Evolutionary conservation across 1,284 basidiomycete species (phyloP).

Genomic region (Fomitopsis betulina): DNA sequence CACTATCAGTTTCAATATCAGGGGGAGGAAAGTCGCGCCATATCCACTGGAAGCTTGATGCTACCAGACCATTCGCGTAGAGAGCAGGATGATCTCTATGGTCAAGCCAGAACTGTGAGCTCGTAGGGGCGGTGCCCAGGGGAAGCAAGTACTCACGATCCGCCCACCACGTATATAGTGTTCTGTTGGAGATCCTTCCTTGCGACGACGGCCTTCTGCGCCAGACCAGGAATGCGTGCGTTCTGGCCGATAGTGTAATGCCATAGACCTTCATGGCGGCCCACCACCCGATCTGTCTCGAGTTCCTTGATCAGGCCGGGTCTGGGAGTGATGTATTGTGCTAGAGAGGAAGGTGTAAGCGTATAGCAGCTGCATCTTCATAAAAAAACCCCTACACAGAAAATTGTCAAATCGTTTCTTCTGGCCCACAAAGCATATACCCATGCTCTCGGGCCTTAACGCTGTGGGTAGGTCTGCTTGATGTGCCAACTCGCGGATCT

Average conservation of each 20-base stretch:
- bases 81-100: conserved; percentile 70
- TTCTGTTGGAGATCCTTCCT: conserved; percentile 63
- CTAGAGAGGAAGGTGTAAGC: conserved; percentile 34
- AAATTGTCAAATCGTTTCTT: conserved; percentile 72
- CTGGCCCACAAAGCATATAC: conserved; percentile 95
- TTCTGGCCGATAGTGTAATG: conserved; percentile 86
- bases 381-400: conserved; percentile 46
- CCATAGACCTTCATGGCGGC: conserved; percentile 77
- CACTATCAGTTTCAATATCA: conserved; percentile 35
- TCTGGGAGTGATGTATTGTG: conserved; percentile 70
- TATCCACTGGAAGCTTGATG: conserved; percentile 70
- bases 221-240: conserved; percentile 63
- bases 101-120: neutral
- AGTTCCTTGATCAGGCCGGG: conserved; percentile 67
- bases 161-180: conserved; percentile 72
- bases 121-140: neutral
- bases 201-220: conserved; percentile 70
- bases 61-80: conserved; percentile 41
- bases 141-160: conserved; percentile 45
- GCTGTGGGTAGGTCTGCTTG: conserved; percentile 73
- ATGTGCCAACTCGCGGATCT: conserved; percentile 78
- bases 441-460: conserved; percentile 85
- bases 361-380: conserved; percentile 5
- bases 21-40: conserved; percentile 57
- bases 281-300: conserved; percentile 49